Evolutionary conservation across 2,329 filamentous ascomycete genomes (phyloP), one percentile per base, ranked within the genome.

Genomic region (Neobulgaria alba): DNA sequence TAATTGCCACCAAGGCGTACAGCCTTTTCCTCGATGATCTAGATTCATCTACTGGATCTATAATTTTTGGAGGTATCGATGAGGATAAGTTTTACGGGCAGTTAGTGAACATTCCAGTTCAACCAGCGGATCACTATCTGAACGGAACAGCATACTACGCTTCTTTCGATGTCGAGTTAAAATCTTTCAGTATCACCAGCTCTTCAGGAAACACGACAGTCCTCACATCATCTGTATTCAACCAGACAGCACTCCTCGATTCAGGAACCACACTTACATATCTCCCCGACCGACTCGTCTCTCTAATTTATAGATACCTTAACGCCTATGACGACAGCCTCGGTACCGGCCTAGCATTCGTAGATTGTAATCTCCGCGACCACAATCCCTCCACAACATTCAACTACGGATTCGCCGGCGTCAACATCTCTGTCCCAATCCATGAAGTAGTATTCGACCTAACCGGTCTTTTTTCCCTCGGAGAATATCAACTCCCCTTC

Each of bases 191-290:
- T 1, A 42, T 53, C 7, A 55, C 53, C 3, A 41, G 29, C 3
- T 72, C 72, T 4, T 61, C 54, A 41, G 47, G 47, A 23, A 45
- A 46, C n/a, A 44, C 30, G 10, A 45, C 38, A 3, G 48, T 48
- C n/a, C 33, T 56, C 10, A 51, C 45, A 5, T 16, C 42, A 3
- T 21, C 43, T 8, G 47, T 48, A 37, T 61, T 60, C 32, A 55
- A 75, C 0, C 57, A 67, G 10, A 57, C 65, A 10, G 67, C 73
- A 17, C 65, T 78, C 32, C 67, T 83, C 17, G 78, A 83, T 60
- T 78, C 75, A 9, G 82, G 82, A 35, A 79, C 75, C 46, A 79
- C 75, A 29, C 61, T 84, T 37, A 79, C 73, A 58, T 76, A 79
- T 47, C 67, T 86, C 2, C 81, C 82, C 1, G 59, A 71, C 38